Evolutionary conservation across 2,329 filamentous ascomycete genomes (phyloP), one percentile per base, ranked within the genome.

Genomic region (Talaromyces sp.): DNA sequence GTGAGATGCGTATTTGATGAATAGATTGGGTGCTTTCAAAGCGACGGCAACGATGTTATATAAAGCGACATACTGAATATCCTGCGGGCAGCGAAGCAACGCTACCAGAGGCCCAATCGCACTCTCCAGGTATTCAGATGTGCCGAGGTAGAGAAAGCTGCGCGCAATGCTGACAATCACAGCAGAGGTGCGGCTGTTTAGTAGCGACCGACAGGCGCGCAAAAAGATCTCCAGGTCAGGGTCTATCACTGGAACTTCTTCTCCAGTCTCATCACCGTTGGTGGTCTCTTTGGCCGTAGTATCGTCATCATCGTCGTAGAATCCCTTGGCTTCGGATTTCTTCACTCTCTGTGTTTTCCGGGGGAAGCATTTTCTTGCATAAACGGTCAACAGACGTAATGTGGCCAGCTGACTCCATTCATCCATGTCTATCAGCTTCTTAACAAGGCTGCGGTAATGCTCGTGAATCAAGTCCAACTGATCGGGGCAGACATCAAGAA

Each of bases 341-440:
- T 81, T 85, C 2, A 83, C 77, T 66, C 81, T 86, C 65, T 81
- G 81, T 9, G 81, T 89, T 71, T 84, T 84, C 60, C 83, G 82
- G 0, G 95, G 93, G 68, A 99, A 99, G 74, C 92, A 97, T 71
- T 85, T 90, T 59, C 95, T 86, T 1, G 91, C 87, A 74, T 99
- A 99, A 25, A 87, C 80, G 1, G 90, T 88, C 85, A 98, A 88
- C 65, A 99, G 80, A 44, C 87, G 85, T 67, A 99, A 72, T 2
- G 90, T 90, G 2, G 92, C 89, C 59, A 98, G 76, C 77, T 99
- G 95, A 49, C 92, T 90, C 95, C 95, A 99, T 77, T 99, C 95
- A 71, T 99, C 95, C 95, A 99, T 99, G 72, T 99, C 95, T 27
- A 97, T 92, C 58, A 98, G 79, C 80, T 97, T 96, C 74, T 87